These are phyloP conservation scores for Senna tora DNA, from an alignment of 306 rosid genomes.

Conservation along the genomic window DNA sequence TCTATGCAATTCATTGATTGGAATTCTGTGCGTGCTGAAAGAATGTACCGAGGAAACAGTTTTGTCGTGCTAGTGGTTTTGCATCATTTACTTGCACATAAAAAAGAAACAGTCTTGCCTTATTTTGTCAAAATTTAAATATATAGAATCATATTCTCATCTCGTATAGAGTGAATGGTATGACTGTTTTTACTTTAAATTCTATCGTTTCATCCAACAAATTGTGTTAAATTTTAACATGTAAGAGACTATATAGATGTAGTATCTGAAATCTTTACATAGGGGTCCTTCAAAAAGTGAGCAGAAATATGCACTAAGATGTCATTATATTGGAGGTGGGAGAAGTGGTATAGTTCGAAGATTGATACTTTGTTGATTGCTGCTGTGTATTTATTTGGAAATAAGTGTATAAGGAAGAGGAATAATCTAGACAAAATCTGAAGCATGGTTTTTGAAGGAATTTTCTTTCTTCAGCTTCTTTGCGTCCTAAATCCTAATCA, in stretches of 20 bases:
- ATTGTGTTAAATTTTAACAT: not conserved
- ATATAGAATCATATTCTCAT: not conserved
- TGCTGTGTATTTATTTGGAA: constrained; percentile 15
- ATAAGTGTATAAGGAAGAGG: not conserved
- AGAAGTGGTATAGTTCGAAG: not conserved
- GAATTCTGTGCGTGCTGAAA: not conserved
- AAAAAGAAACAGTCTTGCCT: not conserved
- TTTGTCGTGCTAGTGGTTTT: not conserved
- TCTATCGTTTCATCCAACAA: not conserved
- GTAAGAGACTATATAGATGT: no score
- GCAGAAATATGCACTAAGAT: no score
- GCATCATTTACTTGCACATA: not conserved
- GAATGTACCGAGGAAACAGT: not conserved
- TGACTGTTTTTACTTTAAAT: no score
- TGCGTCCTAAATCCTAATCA: not conserved
- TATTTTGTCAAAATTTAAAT: not conserved
- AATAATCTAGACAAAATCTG: constrained; percentile 18
- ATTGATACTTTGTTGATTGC: not conserved
- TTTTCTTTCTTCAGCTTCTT: constrained; percentile 3
- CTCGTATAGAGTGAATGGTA: not conserved
- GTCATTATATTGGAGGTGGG: no score
- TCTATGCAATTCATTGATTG: not conserved
- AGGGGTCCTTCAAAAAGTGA: no score
- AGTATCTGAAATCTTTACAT: no score
- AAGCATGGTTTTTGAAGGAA: constrained; percentile 4